Percentiles rank a stretch among this genome's conserved stretches.
phyloP scores from a whole-genome alignment of 1,284 basidiomycete species.

The Cronartium quercuum region DNA sequence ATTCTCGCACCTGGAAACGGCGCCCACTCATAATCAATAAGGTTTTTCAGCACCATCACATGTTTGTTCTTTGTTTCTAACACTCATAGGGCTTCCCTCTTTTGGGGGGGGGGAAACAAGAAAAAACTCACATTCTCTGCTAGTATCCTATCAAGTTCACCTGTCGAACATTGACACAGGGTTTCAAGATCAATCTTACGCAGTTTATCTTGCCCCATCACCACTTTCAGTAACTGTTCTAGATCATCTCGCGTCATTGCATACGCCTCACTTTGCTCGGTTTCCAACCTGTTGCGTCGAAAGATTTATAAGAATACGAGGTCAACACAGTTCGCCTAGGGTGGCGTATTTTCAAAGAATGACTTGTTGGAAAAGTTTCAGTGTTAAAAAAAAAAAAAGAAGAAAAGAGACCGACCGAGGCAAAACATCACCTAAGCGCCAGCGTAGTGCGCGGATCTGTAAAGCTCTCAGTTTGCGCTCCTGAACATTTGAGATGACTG shows the following conservation, averaged over 20 bases:
- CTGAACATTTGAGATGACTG: background rate
- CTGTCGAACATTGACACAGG: background rate
- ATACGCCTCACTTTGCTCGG: background rate
- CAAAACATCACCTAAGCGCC: background rate
- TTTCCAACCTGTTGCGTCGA: background rate
- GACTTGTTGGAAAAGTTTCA: too few relatives aligned
- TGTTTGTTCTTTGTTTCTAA: too few relatives aligned
- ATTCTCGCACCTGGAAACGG: background rate
- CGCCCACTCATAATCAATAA: background rate
- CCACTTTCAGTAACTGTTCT: background rate
- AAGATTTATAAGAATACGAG: background rate
- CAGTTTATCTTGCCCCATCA: background rate
- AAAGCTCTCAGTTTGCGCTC: background rate
- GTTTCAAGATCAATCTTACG: background rate
- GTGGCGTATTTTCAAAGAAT: background rate
- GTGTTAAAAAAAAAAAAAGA: background rate
- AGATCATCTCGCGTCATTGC: background rate
- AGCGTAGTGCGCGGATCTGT: background rate
- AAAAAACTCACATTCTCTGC: background rate
- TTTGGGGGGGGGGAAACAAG: background rate
- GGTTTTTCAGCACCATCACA: background rate
- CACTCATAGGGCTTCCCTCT: background rate
- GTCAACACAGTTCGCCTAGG: background rate
- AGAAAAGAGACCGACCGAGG: background rate
- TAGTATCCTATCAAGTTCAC: background rate